Percentiles rank a stretch among this genome's conserved stretches.
phyloP scores from a whole-genome alignment of 2,329 filamentous ascomycete species.

The Xylaria sp. region DNA sequence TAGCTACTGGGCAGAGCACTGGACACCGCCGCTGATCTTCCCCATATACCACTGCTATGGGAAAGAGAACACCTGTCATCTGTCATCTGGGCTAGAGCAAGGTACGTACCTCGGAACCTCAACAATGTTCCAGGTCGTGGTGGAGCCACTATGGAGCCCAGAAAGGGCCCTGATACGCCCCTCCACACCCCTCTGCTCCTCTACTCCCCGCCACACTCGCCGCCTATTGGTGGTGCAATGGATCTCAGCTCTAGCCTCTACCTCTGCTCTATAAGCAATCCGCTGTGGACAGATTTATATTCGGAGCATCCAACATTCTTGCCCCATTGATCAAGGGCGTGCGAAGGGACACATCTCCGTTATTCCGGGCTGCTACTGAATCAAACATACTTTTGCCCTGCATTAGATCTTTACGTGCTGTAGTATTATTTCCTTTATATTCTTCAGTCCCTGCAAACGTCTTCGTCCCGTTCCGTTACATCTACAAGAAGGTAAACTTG shows the following conservation, averaged over 20 bases:
- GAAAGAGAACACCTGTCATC: constrained; percentile 49
- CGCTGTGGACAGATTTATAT: constrained; percentile 46
- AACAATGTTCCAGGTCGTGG: constrained; percentile 11
- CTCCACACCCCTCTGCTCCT: constrained; percentile 33
- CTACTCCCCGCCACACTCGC: constrained; percentile 33
- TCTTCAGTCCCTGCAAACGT: constrained; percentile 14
- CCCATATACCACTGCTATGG: background rate
- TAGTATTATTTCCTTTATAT: constrained; percentile 13
- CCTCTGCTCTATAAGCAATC: background rate
- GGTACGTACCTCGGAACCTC: constrained; percentile 23
- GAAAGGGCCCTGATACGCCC: constrained; percentile 31
- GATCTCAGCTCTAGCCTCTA: constrained; percentile 34
- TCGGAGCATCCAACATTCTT: constrained; percentile 43
- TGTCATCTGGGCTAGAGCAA: constrained; percentile 40
- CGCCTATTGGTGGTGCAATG: constrained; percentile 36
- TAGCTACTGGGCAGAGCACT: constrained; percentile 18
- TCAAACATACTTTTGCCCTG: constrained; percentile 30
- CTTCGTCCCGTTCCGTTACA: constrained; percentile 25
- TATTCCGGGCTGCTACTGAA: constrained; percentile 29
- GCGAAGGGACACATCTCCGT: constrained; percentile 43
- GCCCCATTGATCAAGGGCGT: constrained; percentile 42
- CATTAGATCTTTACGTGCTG: constrained; percentile 8
- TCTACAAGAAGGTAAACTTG: constrained; percentile 27
- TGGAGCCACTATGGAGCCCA: constrained; percentile 29
- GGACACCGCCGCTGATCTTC: constrained; percentile 13